A percentile compares a stretch with the other conserved stretches of the same genome.
These are phyloP conservation scores for Dentipellis sp. DNA, from an alignment of 768 basidiomycete species.

Conservation along the genomic window DNA sequence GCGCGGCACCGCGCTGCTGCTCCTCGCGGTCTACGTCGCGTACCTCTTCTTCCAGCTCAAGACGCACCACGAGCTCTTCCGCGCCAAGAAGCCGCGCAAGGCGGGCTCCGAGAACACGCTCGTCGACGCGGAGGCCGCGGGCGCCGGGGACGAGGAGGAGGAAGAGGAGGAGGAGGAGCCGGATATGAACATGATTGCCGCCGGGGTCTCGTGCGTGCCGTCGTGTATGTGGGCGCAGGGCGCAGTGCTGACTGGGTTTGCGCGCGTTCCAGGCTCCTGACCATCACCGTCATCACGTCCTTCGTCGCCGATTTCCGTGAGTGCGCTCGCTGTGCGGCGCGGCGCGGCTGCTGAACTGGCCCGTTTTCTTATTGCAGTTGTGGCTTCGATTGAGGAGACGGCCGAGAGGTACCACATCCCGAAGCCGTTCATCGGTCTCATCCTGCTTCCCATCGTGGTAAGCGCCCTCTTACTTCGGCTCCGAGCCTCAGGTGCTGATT, in stretches of 20 bases:
- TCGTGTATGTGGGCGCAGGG: not conserved
- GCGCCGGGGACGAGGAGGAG: not conserved
- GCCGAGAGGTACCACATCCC: slow-evolving; percentile 74
- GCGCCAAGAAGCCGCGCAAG: slow-evolving; percentile 6
- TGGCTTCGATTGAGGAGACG: slow-evolving; percentile 88
- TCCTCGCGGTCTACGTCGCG: slow-evolving; percentile 64
- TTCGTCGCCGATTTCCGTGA: slow-evolving; percentile 84
- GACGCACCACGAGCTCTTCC: slow-evolving; percentile 61
- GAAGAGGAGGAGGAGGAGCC: slow-evolving; percentile 30
- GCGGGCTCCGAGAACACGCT: not conserved
- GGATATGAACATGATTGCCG: slow-evolving; percentile 65
- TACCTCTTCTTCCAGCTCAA: slow-evolving; percentile 31
- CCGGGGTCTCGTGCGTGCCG: slow-evolving; percentile 37
- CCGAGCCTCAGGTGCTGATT: not conserved
- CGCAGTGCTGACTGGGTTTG: not conserved
- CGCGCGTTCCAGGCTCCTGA: slow-evolving; percentile 42
- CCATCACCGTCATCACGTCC: slow-evolving; percentile 71
- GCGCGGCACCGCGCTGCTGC: slow-evolving; percentile 68
- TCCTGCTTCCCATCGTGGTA: slow-evolving; percentile 82
- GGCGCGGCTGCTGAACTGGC: not conserved
- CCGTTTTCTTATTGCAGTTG: slow-evolving; percentile 48
- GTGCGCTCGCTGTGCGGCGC: slow-evolving; percentile 20
- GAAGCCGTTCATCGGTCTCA: slow-evolving; percentile 78
- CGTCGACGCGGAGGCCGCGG: not conserved
- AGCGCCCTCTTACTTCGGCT: slow-evolving; percentile 17